phyloP scores from a whole-genome alignment of 1,284 basidiomycete genomes.

The Ceratobasidium sp. region DNA sequence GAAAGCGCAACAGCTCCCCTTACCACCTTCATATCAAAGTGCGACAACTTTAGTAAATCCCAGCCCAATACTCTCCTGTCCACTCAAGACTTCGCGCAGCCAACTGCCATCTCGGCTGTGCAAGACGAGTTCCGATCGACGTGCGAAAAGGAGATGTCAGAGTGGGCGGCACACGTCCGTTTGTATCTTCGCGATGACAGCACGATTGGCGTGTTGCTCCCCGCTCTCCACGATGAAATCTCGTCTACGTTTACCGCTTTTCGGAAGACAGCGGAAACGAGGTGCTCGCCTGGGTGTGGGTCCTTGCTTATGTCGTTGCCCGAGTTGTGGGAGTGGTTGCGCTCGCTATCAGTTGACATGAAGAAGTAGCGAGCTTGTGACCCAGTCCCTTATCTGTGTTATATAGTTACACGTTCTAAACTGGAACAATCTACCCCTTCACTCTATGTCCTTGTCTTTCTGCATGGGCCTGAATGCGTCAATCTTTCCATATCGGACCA shows the following conservation, averaged over 20 bases:
- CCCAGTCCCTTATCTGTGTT: neutral
- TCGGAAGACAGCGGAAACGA: slow-evolving; percentile 39
- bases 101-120: slow-evolving; percentile 63
- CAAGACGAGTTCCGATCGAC: slow-evolving; percentile 67
- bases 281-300: slow-evolving; percentile 41
- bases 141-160: slow-evolving; percentile 69
- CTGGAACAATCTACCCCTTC: neutral
- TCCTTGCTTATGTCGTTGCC: slow-evolving; percentile 27
- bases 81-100: slow-evolving; percentile 61
- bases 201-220: slow-evolving; percentile 80
- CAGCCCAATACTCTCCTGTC: slow-evolving; percentile 50
- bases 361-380: slow-evolving; percentile 2
- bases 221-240: slow-evolving; percentile 80
- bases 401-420: neutral
- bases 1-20: slow-evolving; percentile 65
- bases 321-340: slow-evolving; percentile 42
- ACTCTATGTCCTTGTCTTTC: neutral
- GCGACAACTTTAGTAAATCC: slow-evolving; percentile 49
- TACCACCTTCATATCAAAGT: slow-evolving; percentile 53
- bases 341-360: slow-evolving; percentile 18
- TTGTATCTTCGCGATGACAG: slow-evolving; percentile 81
- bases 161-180: slow-evolving; percentile 67
- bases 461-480: neutral
- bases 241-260: slow-evolving; percentile 49
- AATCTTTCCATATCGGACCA: neutral